phyloP scores from a whole-genome alignment of 257 asterid species.

The Nicotiana obtusifolia region DNA sequence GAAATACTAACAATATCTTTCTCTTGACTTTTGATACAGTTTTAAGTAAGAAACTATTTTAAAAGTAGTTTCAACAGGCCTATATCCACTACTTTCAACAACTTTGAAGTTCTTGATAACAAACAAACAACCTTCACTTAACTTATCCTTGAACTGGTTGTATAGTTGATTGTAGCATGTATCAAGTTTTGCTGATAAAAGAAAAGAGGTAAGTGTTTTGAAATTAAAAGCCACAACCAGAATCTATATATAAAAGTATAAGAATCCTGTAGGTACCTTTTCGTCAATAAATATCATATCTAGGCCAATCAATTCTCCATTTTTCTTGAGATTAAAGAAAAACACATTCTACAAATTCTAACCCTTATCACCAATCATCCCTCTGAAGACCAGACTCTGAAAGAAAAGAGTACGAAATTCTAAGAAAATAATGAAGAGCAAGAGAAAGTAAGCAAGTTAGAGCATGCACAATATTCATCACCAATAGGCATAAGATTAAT shows the following conservation, averaged over 20 bases:
- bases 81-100: background rate
- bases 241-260: too few relatives aligned
- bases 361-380: too few relatives aligned
- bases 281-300: too few relatives aligned
- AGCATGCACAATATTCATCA: too few relatives aligned
- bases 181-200: background rate
- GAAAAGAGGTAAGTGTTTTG: background rate
- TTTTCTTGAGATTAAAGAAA: too few relatives aligned
- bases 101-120: background rate
- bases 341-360: too few relatives aligned
- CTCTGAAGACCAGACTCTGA: rapidly evolving
- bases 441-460: too few relatives aligned
- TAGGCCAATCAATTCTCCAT: too few relatives aligned
- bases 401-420: too few relatives aligned
- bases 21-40: background rate
- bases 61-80: background rate
- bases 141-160: too few relatives aligned
- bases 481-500: too few relatives aligned
- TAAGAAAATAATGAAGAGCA: too few relatives aligned
- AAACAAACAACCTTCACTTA: background rate
- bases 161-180: background rate
- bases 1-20: background rate
- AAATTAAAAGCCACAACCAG: background rate
- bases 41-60: background rate
- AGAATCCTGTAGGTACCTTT: background rate